phyloP scores from a whole-genome alignment of 2,329 filamentous ascomycete species.

The Thelonectria rubi region DNA sequence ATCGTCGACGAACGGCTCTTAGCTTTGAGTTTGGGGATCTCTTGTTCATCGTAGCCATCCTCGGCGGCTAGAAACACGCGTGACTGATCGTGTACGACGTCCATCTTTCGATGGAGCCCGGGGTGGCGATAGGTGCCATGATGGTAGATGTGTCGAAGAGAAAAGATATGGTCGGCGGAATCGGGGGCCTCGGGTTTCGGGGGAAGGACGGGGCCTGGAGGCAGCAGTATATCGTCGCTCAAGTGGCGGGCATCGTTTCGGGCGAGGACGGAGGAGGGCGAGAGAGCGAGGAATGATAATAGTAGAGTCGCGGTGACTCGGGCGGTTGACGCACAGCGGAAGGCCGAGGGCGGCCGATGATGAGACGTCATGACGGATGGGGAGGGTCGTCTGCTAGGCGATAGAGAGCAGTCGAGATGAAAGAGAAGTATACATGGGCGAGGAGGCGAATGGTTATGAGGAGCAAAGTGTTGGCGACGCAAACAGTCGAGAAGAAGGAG shows the following conservation, averaged over 20 bases:
- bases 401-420: conserved; percentile 11
- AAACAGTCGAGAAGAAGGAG: conserved; percentile 18
- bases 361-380: conserved; percentile 34
- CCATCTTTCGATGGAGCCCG: conserved; percentile 77
- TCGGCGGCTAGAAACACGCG: conserved; percentile 70
- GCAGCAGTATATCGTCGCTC: conserved; percentile 55
- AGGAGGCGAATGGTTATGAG: conserved; percentile 1
- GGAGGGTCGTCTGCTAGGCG: conserved; percentile 15
- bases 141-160: conserved; percentile 89
- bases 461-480: conserved; percentile 23
- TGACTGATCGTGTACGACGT: conserved; percentile 67
- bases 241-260: conserved; percentile 48
- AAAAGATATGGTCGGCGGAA: conserved; percentile 67
- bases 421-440: not conserved
- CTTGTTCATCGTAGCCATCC: conserved; percentile 62
- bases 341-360: conserved; percentile 27
- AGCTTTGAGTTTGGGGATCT: conserved; percentile 63
- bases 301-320: conserved; percentile 71
- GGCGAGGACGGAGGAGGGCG: conserved; percentile 53
- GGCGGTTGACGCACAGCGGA: conserved; percentile 63
- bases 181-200: conserved; percentile 54
- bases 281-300: conserved; percentile 72
- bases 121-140: conserved; percentile 86
- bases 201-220: conserved; percentile 51
- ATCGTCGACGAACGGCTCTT: conserved; percentile 75